Conservation (phyloP, 2,329 filamentous ascomycete species). For the Trichoderma guizhouense region DNA sequence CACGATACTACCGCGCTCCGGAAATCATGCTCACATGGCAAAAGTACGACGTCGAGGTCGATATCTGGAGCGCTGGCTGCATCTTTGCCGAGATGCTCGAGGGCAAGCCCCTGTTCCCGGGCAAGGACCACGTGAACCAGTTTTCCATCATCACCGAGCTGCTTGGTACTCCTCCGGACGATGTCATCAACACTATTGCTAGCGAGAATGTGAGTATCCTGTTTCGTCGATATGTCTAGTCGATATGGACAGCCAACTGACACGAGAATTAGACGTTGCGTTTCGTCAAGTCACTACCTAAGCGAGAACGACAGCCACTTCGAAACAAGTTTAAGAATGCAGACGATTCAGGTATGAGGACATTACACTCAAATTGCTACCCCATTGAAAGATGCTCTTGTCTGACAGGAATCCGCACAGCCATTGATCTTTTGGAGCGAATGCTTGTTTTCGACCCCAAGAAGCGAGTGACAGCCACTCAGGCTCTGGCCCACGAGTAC, state of each 20-base stretch:
- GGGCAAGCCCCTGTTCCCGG: conserved; percentile 95
- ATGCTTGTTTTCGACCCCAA: conserved; percentile 99
- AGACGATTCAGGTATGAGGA: conserved; percentile 68
- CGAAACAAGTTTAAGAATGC: conserved; percentile 92
- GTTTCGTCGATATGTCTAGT: background rate
- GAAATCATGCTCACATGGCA: conserved; percentile 99
- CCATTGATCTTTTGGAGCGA: conserved; percentile 87
- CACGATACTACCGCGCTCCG: conserved; percentile 95
- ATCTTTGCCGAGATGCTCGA: conserved; percentile 99
- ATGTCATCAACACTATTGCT: conserved; percentile 97
- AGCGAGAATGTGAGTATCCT: conserved; percentile 78
- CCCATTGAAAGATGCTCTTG: background rate
- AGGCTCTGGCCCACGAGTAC: conserved; percentile 88
- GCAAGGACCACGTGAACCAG: conserved; percentile 99
- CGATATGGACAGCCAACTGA: background rate
- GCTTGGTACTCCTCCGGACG: conserved; percentile 91
- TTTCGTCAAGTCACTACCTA: conserved; percentile 96
- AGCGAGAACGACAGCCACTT: conserved; percentile 85
- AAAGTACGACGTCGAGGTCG: conserved; percentile 98
- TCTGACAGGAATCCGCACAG: conserved; percentile 40
- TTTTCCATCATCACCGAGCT: conserved; percentile 99
- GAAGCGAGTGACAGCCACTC: conserved; percentile 83
- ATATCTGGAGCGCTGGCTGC: conserved; percentile 98
- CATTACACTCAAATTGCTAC: background rate
- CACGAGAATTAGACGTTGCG: conserved; percentile 67